Conservation (phyloP, 805 yeast genomes). For the Cyberlindnera maritima region DNA sequence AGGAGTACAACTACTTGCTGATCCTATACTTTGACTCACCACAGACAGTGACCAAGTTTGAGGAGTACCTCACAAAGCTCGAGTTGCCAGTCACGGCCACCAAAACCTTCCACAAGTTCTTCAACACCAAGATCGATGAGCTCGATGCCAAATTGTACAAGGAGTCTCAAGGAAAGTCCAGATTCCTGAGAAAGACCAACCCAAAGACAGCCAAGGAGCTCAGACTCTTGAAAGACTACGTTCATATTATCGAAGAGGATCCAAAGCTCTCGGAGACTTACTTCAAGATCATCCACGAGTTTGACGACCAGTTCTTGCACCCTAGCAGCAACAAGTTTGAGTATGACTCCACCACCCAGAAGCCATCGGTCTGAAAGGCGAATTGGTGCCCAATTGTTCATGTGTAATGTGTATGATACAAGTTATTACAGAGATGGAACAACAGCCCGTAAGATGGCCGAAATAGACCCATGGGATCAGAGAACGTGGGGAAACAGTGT, state of each 20-base stretch:
- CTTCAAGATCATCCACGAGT: conserved; percentile 17
- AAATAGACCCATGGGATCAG: too few species aligned
- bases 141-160: conserved; percentile 22
- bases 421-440: too few species aligned
- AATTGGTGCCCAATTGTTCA: too few species aligned
- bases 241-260: conserved; percentile 22
- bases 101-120: conserved; percentile 10
- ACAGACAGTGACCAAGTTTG: conserved; percentile 3
- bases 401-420: too few species aligned
- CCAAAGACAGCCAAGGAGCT: conserved; percentile 21
- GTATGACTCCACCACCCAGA: conserved; percentile 10
- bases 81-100: conserved; percentile 7
- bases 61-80: conserved; percentile 10
- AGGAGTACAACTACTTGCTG: conserved; percentile 24
- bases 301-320: conserved; percentile 24
- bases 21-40: conserved; percentile 18
- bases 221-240: conserved; percentile 14
- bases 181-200: conserved; percentile 24
- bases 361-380: conserved; percentile 1
- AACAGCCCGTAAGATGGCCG: too few species aligned
- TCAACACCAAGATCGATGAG: conserved; percentile 17
- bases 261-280: conserved; percentile 9
- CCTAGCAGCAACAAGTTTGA: conserved; percentile 7
- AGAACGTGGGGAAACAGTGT: not conserved
- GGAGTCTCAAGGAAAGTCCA: conserved; percentile 20